A percentile compares a stretch with the other conserved stretches of the same genome.
Evolutionary conservation across 2,329 filamentous ascomycete species (phyloP).

Genomic region (Raffaelea ambrosiae): DNA sequence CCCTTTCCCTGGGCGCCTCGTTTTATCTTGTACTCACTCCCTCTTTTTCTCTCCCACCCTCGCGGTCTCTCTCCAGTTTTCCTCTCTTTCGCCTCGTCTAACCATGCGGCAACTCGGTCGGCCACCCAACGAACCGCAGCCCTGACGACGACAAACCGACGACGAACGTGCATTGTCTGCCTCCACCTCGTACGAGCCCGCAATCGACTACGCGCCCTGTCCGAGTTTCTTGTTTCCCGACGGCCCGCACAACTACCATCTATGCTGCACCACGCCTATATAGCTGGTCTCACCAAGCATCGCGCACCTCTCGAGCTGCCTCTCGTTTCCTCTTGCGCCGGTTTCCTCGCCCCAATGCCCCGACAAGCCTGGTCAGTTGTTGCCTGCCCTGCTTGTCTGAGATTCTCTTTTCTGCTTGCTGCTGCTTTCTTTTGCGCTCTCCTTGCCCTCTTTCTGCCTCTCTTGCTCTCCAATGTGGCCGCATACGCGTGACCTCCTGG

Average conservation of each 20-base stretch:
- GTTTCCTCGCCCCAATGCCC: not conserved
- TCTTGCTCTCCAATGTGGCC: not conserved
- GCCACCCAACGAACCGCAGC: too few relatives aligned
- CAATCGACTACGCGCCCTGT: not conserved
- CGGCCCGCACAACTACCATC: too few relatives aligned
- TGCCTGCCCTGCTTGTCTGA: too few relatives aligned
- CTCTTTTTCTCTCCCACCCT: not conserved
- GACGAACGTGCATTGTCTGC: not conserved
- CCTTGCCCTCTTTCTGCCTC: not conserved
- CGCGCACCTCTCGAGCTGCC: too few relatives aligned
- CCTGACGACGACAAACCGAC: too few relatives aligned
- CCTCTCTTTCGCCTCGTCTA: not conserved
- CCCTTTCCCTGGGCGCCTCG: not conserved
- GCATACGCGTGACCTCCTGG: too few relatives aligned
- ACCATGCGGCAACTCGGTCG: not conserved
- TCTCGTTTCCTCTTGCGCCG: too few relatives aligned
- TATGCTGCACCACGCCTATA: too few relatives aligned
- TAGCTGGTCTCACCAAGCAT: too few relatives aligned
- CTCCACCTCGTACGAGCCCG: too few relatives aligned
- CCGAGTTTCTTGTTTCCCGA: too few relatives aligned
- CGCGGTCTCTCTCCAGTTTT: not conserved
- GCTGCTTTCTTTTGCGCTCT: not conserved
- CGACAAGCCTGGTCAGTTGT: conserved; percentile 3
- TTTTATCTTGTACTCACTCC: not conserved
- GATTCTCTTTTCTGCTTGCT: not conserved